A percentile compares a stretch with the other conserved stretches of the same genome.
phyloP scores from a whole-genome alignment of 2,329 filamentous ascomycete genomes.

The Fusarium solani-melongenae region DNA sequence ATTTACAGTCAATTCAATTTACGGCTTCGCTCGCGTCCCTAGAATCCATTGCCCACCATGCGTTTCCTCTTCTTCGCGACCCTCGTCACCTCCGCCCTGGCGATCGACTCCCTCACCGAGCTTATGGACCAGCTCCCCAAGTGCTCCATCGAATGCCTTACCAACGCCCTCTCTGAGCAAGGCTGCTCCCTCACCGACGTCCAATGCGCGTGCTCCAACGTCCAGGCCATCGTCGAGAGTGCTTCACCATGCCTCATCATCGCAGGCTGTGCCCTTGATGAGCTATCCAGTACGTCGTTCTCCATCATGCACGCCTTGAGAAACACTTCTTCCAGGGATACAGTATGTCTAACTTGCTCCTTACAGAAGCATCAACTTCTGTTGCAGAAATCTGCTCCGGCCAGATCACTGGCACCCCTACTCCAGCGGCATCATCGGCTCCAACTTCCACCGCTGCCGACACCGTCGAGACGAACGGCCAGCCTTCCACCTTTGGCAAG shows the following conservation, averaged over 20 bases:
- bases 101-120: constrained; percentile 20
- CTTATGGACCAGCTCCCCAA: constrained; percentile 46
- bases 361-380: background rate
- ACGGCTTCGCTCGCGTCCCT: background rate
- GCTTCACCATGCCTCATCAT: constrained; percentile 51
- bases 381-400: constrained; percentile 13
- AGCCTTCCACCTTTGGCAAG: background rate
- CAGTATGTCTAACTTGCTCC: background rate
- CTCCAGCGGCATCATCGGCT: background rate
- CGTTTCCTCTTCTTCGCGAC: constrained; percentile 15
- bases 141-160: constrained; percentile 54
- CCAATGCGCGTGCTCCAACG: constrained; percentile 53
- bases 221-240: constrained; percentile 47
- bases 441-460: background rate
- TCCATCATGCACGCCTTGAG: background rate
- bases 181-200: constrained; percentile 50
- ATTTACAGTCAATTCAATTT: background rate
- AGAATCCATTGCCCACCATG: background rate
- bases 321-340: background rate
- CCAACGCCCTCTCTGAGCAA: constrained; percentile 43
- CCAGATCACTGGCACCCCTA: constrained; percentile 2
- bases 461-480: constrained; percentile 3
- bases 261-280: constrained; percentile 48
- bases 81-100: constrained; percentile 22
- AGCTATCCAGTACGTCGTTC: constrained; percentile 49